Evolutionary conservation across 2,329 filamentous ascomycete species (phyloP).

Genomic region (Aspergillus sp.): DNA sequence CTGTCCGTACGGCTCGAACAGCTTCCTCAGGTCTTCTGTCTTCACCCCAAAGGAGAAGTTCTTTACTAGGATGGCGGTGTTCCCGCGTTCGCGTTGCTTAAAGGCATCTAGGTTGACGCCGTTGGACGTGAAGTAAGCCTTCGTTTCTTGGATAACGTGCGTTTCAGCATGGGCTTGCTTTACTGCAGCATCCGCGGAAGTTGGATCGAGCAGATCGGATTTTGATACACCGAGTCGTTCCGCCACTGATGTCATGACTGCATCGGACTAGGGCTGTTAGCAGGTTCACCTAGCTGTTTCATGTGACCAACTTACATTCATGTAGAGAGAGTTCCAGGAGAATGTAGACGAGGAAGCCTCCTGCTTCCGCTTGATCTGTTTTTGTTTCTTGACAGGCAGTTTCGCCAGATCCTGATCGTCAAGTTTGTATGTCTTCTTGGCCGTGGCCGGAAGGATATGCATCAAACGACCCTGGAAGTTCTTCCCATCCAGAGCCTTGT

Average conservation of each 20-base stretch:
- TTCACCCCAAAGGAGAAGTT: slow-evolving; percentile 87
- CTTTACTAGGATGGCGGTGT: slow-evolving; percentile 86
- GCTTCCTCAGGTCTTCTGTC: slow-evolving; percentile 69
- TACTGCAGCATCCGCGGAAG: slow-evolving; percentile 87
- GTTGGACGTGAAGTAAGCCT: slow-evolving; percentile 81
- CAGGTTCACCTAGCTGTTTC: background rate
- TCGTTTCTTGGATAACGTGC: slow-evolving; percentile 92
- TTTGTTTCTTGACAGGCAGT: slow-evolving; percentile 90
- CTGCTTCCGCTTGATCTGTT: slow-evolving; percentile 79
- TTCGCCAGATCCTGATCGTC: slow-evolving; percentile 90
- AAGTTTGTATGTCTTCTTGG: slow-evolving; percentile 76
- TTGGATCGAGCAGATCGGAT: slow-evolving; percentile 89
- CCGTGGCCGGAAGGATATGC: slow-evolving; percentile 81
- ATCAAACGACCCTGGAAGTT: slow-evolving; percentile 90
- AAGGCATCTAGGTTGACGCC: slow-evolving; percentile 92
- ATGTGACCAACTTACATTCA: slow-evolving; percentile 64
- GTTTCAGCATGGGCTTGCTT: slow-evolving; percentile 98
- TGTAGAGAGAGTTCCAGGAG: slow-evolving; percentile 99
- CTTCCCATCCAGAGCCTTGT: slow-evolving; percentile 73
- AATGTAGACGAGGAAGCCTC: slow-evolving; percentile 76
- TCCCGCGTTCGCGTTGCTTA: slow-evolving; percentile 78
- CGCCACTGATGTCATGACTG: slow-evolving; percentile 86
- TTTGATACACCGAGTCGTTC: slow-evolving; percentile 85
- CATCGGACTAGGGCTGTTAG: slow-evolving; percentile 57
- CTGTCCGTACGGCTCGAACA: slow-evolving; percentile 84